Conservation (phyloP, 2,329 filamentous ascomycete species). For the Cladosporium sp. region DNA sequence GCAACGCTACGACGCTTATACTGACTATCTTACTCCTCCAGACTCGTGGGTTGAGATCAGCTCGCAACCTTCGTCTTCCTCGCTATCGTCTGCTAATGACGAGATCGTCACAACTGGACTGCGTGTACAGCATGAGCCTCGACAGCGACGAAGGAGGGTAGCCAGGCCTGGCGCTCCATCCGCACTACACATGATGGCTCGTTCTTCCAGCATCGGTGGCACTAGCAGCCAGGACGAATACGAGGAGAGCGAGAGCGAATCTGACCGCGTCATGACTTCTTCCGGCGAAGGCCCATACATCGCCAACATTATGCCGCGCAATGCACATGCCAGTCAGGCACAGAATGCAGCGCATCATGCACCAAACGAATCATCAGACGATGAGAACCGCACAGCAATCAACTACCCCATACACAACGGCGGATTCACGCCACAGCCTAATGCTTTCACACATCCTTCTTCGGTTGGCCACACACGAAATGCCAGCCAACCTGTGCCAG, state of each 20-base stretch:
- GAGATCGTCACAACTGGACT: slow-evolving; percentile 91
- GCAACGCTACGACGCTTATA: slow-evolving; percentile 22
- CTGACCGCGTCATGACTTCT: slow-evolving; percentile 68
- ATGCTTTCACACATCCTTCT: slow-evolving; percentile 85
- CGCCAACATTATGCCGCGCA: slow-evolving; percentile 15
- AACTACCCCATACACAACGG: slow-evolving; percentile 59
- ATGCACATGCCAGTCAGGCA: slow-evolving; percentile 27
- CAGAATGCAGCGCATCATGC: slow-evolving; percentile 19
- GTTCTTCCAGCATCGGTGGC: slow-evolving; percentile 48
- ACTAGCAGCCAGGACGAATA: slow-evolving; percentile 89
- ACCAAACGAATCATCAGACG: slow-evolving; percentile 47
- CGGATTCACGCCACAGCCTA: slow-evolving; percentile 81
- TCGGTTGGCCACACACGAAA: slow-evolving; percentile 51
- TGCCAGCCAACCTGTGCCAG: slow-evolving; percentile 49
- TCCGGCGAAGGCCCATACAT: slow-evolving; percentile 58
- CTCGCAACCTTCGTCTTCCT: slow-evolving; percentile 91
- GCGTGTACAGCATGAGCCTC: slow-evolving; percentile 67
- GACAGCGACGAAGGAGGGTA: slow-evolving; percentile 59
- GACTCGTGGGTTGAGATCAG: slow-evolving; percentile 97
- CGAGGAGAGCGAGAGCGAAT: slow-evolving; percentile 88
- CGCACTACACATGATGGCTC: slow-evolving; percentile 43
- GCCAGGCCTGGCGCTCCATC: slow-evolving; percentile 45
- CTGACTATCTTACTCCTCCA: slow-evolving; percentile 45
- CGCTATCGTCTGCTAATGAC: slow-evolving; percentile 77
- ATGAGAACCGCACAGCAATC: slow-evolving; percentile 81